Percentiles rank a stretch among this genome's conserved stretches.
phyloP scores from a whole-genome alignment of 495 filamentous ascomycete genomes.

The Lepidopterella palustris region DNA sequence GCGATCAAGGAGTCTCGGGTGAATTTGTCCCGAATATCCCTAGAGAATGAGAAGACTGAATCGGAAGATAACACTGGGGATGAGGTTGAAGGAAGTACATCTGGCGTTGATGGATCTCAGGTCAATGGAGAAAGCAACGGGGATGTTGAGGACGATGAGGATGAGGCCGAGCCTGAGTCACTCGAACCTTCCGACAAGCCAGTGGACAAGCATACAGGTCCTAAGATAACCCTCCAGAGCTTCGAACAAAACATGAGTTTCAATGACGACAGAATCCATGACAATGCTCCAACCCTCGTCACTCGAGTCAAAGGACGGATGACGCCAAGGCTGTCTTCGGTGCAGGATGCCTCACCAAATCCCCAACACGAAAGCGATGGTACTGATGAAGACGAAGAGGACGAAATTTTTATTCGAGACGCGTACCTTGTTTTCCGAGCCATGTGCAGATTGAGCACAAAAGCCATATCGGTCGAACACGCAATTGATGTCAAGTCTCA shows the following conservation, averaged over 20 bases:
- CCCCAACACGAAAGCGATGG: constrained; percentile 43
- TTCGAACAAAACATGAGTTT: constrained; percentile 90
- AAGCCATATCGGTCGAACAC: constrained; percentile 79
- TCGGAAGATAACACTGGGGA: constrained; percentile 32
- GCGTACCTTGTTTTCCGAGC: constrained; percentile 95
- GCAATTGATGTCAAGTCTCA: constrained; percentile 87
- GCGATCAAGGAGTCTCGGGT: constrained; percentile 73
- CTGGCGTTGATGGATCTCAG: constrained; percentile 34
- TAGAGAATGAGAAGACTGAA: constrained; percentile 25
- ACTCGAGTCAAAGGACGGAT: constrained; percentile 63
- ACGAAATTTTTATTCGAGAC: constrained; percentile 94
- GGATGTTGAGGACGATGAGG: constrained; percentile 28
- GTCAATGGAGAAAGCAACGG: constrained; percentile 29
- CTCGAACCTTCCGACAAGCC: constrained; percentile 49
- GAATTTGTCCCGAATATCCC: constrained; percentile 43
- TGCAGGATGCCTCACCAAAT: constrained; percentile 35
- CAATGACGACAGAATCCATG: constrained; percentile 83
- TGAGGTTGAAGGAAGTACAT: constrained; percentile 34
- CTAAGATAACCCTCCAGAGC: constrained; percentile 90
- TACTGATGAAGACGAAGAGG: constrained; percentile 79
- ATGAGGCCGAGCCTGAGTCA: constrained; percentile 43
- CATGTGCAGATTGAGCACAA: constrained; percentile 95
- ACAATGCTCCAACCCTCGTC: constrained; percentile 87
- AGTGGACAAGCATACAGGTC: constrained; percentile 52
- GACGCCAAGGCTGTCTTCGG: constrained; percentile 49